Base-by-base conservation (phyloP, 2,329 filamentous ascomycete species). In the Penicillium sp. region DNA sequence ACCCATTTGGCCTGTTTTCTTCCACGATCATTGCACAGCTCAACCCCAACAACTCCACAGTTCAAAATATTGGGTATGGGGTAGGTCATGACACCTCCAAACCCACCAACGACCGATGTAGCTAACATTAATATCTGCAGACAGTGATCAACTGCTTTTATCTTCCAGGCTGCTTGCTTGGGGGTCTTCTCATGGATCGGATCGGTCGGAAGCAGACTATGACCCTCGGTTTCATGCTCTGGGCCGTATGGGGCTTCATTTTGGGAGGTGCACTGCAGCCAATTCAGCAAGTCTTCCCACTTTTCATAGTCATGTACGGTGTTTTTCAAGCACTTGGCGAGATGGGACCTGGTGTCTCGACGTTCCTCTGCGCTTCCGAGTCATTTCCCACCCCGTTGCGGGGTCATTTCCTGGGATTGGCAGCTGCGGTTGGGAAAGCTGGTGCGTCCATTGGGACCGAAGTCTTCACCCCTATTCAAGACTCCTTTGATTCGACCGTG, bases 1-100 rank as follows among this genome's bases (percentile, higher is more conserved):
- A 81, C 48, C 81, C 81, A 0, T 83, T 83, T 56, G 80, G 80
- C 8, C 75, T 84, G 27, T 83, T 83, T 65, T 78, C 76, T 51
- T 79, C 79, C 0, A 81, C 80, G 21, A 83, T 83, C 53, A 75
- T 82, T 47, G 66, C 67, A 3, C 69, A 75, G 22, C 67, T 77
- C 27, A 77, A 77, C 27, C 60, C 74, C 0, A 66, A 71, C 13
- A 71, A 77, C 32, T 76, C 71, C n/a, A 65, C 79, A 1, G 67
- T 75, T 58, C 55, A 67, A n/a, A 67, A 62, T 27, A 64, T 66
- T 29, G 64, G 62, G 16, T 67, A 64, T 16, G 60, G 64, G 1
- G 63, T 65, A 55, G 21, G 60, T 57, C 24, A 27, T 8, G 24
- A 27, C 24, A 27, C 24, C 24, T 8, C 24, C 24, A 27, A 27